Evolutionary conservation across 441 rosid genomes (phyloP).

Genomic region (Arabidopsis lyrata): DNA sequence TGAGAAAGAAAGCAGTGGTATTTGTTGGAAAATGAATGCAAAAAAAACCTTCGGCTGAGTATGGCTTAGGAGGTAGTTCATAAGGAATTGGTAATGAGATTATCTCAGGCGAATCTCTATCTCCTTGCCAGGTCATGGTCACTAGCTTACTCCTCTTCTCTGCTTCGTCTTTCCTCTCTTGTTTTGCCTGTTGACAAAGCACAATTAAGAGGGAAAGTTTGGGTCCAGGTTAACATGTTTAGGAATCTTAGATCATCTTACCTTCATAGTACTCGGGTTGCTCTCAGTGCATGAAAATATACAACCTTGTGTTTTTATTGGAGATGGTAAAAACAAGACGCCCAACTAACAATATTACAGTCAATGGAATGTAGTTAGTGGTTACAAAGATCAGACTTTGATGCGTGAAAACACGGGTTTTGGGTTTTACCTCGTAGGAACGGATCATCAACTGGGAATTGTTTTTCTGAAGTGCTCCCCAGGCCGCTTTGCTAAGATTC

Average conservation of each 20-base stretch:
- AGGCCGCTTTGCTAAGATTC: slow-evolving; percentile 97
- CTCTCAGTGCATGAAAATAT: slow-evolving; percentile 66
- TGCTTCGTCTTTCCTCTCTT: slow-evolving; percentile 35
- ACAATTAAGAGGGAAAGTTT: not conserved
- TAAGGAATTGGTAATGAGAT: slow-evolving; percentile 79
- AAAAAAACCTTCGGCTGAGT: slow-evolving; percentile 69
- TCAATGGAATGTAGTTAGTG: not conserved
- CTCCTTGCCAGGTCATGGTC: slow-evolving; percentile 73
- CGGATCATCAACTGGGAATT: slow-evolving; percentile 94
- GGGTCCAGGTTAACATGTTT: not conserved
- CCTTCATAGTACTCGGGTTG: slow-evolving; percentile 30
- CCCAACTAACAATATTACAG: slow-evolving; percentile 61
- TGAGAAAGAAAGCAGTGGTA: slow-evolving; percentile 5
- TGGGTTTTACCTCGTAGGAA: slow-evolving; percentile 78
- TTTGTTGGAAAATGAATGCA: not conserved
- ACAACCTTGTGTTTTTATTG: slow-evolving; percentile 39
- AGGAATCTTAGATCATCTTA: not conserved
- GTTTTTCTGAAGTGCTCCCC: slow-evolving; percentile 97
- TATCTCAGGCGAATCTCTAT: slow-evolving; percentile 52
- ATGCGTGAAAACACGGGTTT: not conserved
- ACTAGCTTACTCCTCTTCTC: slow-evolving; percentile 56
- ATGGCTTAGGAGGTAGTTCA: slow-evolving; percentile 81
- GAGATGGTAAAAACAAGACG: slow-evolving; percentile 74
- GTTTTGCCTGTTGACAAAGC: slow-evolving; percentile 30
- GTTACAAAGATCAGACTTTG: not conserved